Percentiles rank a stretch among this genome's conserved stretches.
phyloP scores from a whole-genome alignment of 306 rosid genomes.

The Adenanthera pavonina region DNA sequence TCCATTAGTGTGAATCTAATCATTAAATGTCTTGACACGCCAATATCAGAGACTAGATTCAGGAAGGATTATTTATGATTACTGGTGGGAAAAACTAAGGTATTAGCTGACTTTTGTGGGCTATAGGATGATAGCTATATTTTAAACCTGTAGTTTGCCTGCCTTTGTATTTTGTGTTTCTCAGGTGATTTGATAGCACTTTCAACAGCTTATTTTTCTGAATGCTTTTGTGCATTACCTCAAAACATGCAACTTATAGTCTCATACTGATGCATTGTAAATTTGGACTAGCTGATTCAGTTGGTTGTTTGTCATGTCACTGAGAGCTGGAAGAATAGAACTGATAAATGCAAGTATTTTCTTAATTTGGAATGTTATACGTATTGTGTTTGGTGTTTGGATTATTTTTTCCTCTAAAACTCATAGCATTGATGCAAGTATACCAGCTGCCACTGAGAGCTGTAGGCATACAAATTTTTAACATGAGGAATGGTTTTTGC shows the following conservation, averaged over 20 bases:
- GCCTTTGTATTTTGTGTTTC: constrained; percentile 7
- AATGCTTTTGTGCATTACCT: neutral
- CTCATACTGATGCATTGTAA: neutral
- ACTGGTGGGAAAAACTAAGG: neutral
- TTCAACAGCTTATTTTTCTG: neutral
- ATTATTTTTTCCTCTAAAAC: neutral
- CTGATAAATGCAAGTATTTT: constrained; percentile 4
- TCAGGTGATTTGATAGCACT: neutral
- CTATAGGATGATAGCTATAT: neutral
- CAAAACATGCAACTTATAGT: neutral
- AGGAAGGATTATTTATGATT: constrained; percentile 5
- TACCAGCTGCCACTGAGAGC: neutral
- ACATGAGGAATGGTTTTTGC: neutral
- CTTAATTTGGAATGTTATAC: constrained; percentile 9
- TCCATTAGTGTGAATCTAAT: neutral
- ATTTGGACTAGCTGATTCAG: constrained; percentile 16
- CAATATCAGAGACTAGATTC: neutral
- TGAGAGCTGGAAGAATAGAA: constrained; percentile 6
- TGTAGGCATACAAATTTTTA: neutral
- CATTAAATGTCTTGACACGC: neutral
- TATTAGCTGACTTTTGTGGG: constrained; percentile 7
- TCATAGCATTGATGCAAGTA: neutral
- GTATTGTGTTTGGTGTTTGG: neutral
- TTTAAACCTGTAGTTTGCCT: neutral
- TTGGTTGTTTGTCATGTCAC: constrained; percentile 13